Evolutionary conservation across 2,329 filamentous ascomycete genomes (phyloP).

Genomic region (Verticillium alfalfae): DNA sequence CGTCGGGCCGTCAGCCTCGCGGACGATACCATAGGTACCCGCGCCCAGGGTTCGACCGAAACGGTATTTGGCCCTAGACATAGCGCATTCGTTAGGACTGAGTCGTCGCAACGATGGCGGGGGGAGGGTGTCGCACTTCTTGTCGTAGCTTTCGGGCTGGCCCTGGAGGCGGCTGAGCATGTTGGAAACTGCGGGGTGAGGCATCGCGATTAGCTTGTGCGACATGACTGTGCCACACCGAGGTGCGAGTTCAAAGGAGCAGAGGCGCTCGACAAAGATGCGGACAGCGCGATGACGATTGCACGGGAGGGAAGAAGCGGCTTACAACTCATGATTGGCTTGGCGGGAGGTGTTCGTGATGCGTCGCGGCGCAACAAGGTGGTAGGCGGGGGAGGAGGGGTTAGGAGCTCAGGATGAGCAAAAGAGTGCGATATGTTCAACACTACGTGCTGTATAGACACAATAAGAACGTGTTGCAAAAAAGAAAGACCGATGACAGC

Average conservation of each 20-base stretch:
- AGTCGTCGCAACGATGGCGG: conserved; percentile 7
- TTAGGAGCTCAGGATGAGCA: neutral
- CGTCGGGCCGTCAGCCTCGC: conserved; percentile 79
- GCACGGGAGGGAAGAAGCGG: conserved; percentile 4
- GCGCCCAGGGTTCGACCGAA: conserved; percentile 93
- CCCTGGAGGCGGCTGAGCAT: conserved; percentile 96
- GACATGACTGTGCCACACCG: neutral
- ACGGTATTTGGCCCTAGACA: conserved; percentile 69
- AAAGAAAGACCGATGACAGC: neutral
- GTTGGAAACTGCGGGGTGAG: conserved; percentile 57
- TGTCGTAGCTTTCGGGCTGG: conserved; percentile 97
- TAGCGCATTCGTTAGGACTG: conserved; percentile 9
- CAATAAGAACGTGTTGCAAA: neutral
- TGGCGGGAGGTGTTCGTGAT: neutral
- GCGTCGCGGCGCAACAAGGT: neutral
- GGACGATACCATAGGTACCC: conserved; percentile 96
- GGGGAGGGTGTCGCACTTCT: conserved; percentile 62
- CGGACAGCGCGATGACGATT: neutral
- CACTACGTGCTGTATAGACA: neutral
- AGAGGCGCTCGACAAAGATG: neutral
- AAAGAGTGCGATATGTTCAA: neutral
- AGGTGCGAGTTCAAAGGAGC: neutral
- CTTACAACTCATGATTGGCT: conserved; percentile 34
- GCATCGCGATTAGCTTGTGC: neutral
- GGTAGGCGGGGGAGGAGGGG: neutral